phyloP scores from a whole-genome alignment of 768 basidiomycete species.

The Xerocomus brunneocitrinus region DNA sequence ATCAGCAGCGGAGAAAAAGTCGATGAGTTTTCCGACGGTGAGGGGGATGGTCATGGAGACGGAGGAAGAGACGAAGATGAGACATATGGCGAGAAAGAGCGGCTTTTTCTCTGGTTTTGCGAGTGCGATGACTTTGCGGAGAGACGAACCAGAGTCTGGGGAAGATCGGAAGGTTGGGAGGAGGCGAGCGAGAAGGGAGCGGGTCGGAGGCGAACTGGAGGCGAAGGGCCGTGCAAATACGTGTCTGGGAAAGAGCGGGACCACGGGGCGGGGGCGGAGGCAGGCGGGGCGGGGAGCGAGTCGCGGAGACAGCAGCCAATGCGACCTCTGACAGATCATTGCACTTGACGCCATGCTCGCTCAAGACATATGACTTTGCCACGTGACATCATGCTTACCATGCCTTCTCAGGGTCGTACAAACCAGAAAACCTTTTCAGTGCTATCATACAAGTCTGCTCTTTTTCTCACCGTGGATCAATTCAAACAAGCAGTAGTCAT shows the following conservation, averaged over 20 bases:
- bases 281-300: constrained; percentile 1
- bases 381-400: not conserved
- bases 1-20: constrained; percentile 75
- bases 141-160: constrained; percentile 51
- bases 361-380: not conserved
- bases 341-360: not conserved
- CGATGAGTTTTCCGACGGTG: constrained; percentile 90
- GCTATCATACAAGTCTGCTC: no score
- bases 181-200: constrained; percentile 24
- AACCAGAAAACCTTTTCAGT: no score
- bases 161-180: constrained; percentile 33
- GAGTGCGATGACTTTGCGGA: constrained; percentile 70
- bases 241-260: not conserved
- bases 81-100: constrained; percentile 66
- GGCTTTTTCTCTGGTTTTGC: constrained; percentile 81
- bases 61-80: constrained; percentile 81
- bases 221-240: constrained; percentile 9
- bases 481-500: no score
- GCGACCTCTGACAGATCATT: not conserved
- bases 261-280: not conserved
- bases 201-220: constrained; percentile 4
- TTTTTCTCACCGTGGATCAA: no score
- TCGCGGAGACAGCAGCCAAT: not conserved
- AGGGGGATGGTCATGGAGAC: constrained; percentile 93
- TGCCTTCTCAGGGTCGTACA: no score